A percentile compares a stretch with the other conserved stretches of the same genome.
phyloP scores from a whole-genome alignment of 768 basidiomycete species.

The Vishniacozyma victoriae region DNA sequence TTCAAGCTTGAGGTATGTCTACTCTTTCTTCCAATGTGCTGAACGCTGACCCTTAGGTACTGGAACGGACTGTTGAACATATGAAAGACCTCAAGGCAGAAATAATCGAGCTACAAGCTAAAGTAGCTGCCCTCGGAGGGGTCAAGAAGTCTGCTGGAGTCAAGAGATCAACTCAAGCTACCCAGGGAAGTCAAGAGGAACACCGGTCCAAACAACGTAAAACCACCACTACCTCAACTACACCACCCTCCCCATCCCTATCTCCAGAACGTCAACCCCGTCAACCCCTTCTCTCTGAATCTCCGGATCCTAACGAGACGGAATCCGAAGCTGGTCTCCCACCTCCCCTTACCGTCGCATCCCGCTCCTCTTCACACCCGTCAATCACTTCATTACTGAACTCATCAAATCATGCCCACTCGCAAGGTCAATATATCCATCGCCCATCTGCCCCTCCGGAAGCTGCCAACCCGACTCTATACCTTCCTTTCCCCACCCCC shows the following conservation, averaged over 20 bases:
- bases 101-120: constrained; percentile 52
- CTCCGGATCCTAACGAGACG: constrained; percentile 19
- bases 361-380: not conserved
- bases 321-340: constrained; percentile 25
- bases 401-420: not conserved
- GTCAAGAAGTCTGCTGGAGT: not conserved
- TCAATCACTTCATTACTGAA: constrained; percentile 2
- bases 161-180: too few relatives aligned
- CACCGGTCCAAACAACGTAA: too few relatives aligned
- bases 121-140: not conserved
- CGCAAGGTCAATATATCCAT: constrained; percentile 1
- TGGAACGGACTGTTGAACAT: constrained; percentile 73
- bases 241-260: constrained; percentile 3
- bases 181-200: too few relatives aligned
- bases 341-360: constrained; percentile 14
- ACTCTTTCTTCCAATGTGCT: not conserved
- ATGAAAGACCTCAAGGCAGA: constrained; percentile 63
- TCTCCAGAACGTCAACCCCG: not conserved
- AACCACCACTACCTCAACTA: not conserved
- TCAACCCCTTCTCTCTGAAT: not conserved
- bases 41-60: constrained; percentile 36
- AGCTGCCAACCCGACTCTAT: constrained; percentile 29
- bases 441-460: constrained; percentile 21
- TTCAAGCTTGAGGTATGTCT: constrained; percentile 76
- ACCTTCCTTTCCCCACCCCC: constrained; percentile 40